Evolutionary conservation across 23 red algal species (phyloP).

Genomic region (Agarophyton chilense): DNA sequence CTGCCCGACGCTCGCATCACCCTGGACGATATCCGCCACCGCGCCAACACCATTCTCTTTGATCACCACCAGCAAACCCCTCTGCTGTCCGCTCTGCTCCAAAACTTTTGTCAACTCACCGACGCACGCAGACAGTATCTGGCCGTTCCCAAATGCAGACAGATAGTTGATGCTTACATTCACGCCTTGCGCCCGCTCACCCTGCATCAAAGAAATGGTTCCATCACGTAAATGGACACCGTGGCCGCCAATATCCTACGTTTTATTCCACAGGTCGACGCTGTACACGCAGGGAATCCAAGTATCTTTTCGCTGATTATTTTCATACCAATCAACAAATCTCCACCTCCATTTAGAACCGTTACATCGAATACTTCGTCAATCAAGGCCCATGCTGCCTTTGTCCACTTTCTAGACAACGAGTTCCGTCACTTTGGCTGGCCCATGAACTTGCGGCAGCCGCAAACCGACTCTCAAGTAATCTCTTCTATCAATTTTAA

Average conservation of each 20-base stretch:
- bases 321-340: constrained; percentile 38
- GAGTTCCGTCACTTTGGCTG: constrained; percentile 75
- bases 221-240: constrained; percentile 30
- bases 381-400: constrained; percentile 75
- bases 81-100: neutral
- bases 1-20: constrained; percentile 27
- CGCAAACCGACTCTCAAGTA: constrained; percentile 31
- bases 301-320: constrained; percentile 41
- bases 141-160: constrained; percentile 42
- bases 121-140: constrained; percentile 20
- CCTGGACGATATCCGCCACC: constrained; percentile 37
- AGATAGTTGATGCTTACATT: constrained; percentile 55
- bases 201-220: constrained; percentile 40
- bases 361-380: constrained; percentile 56
- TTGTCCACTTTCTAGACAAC: constrained; percentile 75
- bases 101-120: constrained; percentile 10
- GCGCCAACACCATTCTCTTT: constrained; percentile 23
- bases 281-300: constrained; percentile 36
- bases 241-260: constrained; percentile 37
- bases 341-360: constrained; percentile 49
- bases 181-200: constrained; percentile 24
- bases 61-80: constrained; percentile 21
- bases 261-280: constrained; percentile 48
- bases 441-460: constrained; percentile 61
- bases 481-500: constrained; percentile 53